Base-by-base conservation (phyloP, 2,329 filamentous ascomycete species). In the Colletotrichum sp. region DNA sequence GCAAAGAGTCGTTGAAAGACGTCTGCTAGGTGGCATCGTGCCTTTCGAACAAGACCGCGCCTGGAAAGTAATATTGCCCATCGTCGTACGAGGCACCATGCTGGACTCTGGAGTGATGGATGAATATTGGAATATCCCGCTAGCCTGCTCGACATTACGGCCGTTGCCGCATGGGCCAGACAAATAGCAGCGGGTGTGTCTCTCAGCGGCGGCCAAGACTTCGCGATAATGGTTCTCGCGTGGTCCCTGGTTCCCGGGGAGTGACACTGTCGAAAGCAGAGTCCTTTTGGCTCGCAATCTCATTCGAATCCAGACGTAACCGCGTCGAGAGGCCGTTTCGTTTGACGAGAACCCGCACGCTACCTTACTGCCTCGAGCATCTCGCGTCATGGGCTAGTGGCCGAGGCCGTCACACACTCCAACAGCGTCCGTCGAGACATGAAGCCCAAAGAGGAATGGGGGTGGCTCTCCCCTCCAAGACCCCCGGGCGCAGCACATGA, bases 391-490 rank as follows among this genome's bases (percentile, higher is more conserved):
- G 34, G 72, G 48, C 28, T 30, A 21, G 26, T 26, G 21, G 61
- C 72, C 28, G 61, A 52, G 28, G 65, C 13, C 71, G 43, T 30
- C 55, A 24, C 56, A 72, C 69, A 55, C 34, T 72, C 28, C 43
- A 75, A 38, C 32, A 58, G 28, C 38, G 67, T 68, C 56, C 58
- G 64, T 78, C 69, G 77, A 79, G 63, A 71, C 77, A 75, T 74
- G 56, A 34, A 24, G 43, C 77, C 65, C 67, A 66, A 76, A 75
- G 8, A 34, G 73, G 78, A 59, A 52, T 73, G 66, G 72, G 65
- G 48, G 70, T 77, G 77, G 78, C 77, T 75, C 73, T 72, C 62
- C 34, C 55, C 24, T 30, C 63, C 36, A 48, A 65, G 75, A 75
- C 75, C 38, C 55, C 56, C 36, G 28, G 28, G 8, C 18, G 64